phyloP scores from a whole-genome alignment of 768 basidiomycete genomes.

The Leccinum truebloodii region DNA sequence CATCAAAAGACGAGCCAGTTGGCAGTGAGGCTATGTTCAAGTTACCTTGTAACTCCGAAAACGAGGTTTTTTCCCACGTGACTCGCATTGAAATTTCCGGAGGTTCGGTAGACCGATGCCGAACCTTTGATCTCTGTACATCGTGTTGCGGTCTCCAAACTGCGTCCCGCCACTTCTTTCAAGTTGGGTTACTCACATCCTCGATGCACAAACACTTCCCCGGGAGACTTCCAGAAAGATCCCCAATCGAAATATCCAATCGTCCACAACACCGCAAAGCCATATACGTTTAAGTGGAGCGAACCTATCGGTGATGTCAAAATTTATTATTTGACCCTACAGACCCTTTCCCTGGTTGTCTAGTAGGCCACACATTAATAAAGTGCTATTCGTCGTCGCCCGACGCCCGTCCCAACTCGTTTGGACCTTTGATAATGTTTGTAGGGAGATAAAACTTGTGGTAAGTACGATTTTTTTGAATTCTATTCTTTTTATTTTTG shows the following conservation, averaged over 20 bases:
- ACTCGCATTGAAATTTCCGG: neutral
- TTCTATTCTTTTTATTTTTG: neutral
- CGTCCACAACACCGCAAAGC: neutral
- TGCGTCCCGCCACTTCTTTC: neutral
- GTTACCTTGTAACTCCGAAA: neutral
- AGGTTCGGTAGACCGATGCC: neutral
- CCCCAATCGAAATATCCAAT: neutral
- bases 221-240: neutral
- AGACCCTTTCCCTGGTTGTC: neutral
- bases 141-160: neutral
- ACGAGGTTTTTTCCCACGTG: neutral
- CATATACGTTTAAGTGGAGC: neutral
- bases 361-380: neutral
- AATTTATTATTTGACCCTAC: neutral
- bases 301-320: neutral
- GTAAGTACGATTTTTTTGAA: neutral
- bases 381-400: neutral
- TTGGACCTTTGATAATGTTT: neutral
- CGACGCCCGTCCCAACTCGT: neutral
- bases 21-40: conserved; percentile 5
- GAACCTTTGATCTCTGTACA: too few relatives aligned
- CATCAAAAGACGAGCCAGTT: conserved; percentile 2
- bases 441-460: neutral
- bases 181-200: neutral
- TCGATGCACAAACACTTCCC: neutral